These are phyloP conservation scores for Penicillium samsonianum DNA, from an alignment of 495 filamentous ascomycete species.

Conservation along the genomic window DNA sequence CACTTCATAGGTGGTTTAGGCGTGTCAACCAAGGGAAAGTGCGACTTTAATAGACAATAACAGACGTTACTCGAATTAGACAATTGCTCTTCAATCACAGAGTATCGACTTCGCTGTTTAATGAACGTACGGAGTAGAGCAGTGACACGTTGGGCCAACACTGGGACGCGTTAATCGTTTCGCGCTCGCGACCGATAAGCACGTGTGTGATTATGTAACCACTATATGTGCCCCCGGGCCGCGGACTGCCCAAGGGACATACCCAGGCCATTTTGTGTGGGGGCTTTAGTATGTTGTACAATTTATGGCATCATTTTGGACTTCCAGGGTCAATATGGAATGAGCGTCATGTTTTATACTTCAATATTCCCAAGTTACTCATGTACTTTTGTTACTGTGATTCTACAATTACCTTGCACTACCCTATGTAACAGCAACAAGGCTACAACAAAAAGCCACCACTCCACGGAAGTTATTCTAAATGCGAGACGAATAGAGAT, in stretches of 20 bases:
- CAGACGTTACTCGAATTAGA: not conserved
- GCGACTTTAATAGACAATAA: not conserved
- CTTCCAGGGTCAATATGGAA: not conserved
- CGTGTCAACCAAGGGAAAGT: not conserved
- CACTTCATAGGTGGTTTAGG: not conserved
- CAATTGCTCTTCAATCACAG: not conserved
- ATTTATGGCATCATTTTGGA: not conserved
- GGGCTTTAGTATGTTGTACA: not conserved
- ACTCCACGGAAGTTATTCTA: not conserved
- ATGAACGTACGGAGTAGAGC: not conserved
- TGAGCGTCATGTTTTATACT: not conserved
- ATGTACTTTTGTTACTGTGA: not conserved
- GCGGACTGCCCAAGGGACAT: no score
- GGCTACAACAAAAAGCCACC: not conserved
- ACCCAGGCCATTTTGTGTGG: not conserved
- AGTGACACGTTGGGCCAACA: slow-evolving; percentile 11
- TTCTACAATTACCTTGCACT: not conserved
- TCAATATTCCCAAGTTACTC: not conserved
- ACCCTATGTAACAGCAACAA: not conserved
- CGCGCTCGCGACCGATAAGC: slow-evolving; percentile 33
- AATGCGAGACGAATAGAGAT: not conserved
- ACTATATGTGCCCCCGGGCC: not conserved
- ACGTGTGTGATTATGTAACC: slow-evolving; percentile 27
- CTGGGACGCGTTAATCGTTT: slow-evolving; percentile 30
- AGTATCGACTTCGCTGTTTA: not conserved